phyloP scores from a whole-genome alignment of 257 asterid genomes.

The Lavandula angustifolia region DNA sequence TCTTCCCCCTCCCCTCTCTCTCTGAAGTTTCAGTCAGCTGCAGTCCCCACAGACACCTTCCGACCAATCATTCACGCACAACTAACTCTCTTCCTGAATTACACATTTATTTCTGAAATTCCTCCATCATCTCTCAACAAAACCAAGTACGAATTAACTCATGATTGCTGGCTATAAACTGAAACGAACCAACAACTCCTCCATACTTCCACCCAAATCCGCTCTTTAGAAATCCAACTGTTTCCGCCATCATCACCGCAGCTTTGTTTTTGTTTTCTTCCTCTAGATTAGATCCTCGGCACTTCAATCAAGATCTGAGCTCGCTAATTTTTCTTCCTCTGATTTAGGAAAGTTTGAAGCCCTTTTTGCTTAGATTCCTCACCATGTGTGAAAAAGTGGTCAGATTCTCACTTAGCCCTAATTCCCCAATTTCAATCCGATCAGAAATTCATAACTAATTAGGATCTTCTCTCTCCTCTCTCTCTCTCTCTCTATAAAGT shows the following conservation, averaged over 20 bases:
- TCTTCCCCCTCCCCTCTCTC: slow-evolving; percentile 21
- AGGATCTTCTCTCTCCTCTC: slow-evolving; percentile 22
- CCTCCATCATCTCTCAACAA: slow-evolving; percentile 8
- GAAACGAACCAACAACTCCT: not conserved
- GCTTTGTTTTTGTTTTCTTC: not conserved
- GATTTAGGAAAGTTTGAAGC: slow-evolving; percentile 54
- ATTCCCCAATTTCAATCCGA: slow-evolving; percentile 28
- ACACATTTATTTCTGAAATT: slow-evolving; percentile 30
- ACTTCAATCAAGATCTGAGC: slow-evolving; percentile 42
- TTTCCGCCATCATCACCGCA: not conserved
- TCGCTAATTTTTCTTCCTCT: slow-evolving; percentile 38
- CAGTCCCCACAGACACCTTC: slow-evolving; percentile 54
- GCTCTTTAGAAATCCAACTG: slow-evolving; percentile 2
- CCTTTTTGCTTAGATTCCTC: slow-evolving; percentile 70
- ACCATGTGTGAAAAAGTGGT: slow-evolving; percentile 46
- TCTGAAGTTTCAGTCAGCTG: slow-evolving; percentile 37
- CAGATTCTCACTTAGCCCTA: slow-evolving; percentile 54
- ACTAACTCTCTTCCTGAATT: slow-evolving; percentile 26
- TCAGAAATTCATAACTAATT: slow-evolving; percentile 16
- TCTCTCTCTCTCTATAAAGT: not conserved
- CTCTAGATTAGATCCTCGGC: slow-evolving; percentile 25
- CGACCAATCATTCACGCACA: slow-evolving; percentile 57
- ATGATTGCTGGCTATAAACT: not conserved
- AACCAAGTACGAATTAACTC: not conserved
- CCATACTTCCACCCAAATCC: slow-evolving; percentile 1